Evolutionary conservation across 495 filamentous ascomycete species (phyloP), one percentile per base, ranked within the genome.

Genomic region (Viridothelium virens): DNA sequence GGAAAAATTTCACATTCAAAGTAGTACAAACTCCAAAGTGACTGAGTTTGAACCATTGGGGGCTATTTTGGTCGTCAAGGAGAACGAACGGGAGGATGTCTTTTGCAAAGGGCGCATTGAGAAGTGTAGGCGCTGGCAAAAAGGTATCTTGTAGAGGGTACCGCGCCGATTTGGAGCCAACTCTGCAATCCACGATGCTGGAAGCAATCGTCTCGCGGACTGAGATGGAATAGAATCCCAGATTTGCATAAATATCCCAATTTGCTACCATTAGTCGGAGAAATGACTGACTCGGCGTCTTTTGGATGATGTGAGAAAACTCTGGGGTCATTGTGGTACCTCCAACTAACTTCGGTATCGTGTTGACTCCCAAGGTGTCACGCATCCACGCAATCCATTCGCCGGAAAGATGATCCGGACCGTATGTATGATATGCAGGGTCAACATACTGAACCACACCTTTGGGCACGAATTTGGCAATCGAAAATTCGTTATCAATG

Each of bases 41-140:
- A 46, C n/a, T 41, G 44, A 67, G 59, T 2, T 67, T 63, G 11
- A 48, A 3, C 65, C 65, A 67, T 38, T 34, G 36, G 18, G 7
- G 2, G 47, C 63, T 31, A n/a, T 46, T 61, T 18, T 36, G 37
- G 18, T 63, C 56, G 12, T 34, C 44, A 18, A 67, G 39, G 34
- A 37, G 56, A 9, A 67, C 16, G 39, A 67, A 59, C 3, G 53
- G 56, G 18, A 59, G 33, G 33, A 63, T 59, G 5, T 67, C 38
- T 11, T 44, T 44, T 2, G 65, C 65, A 18, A 66, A 50, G 9
- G 47, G 48, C 14, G 7, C 53, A 36, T 61, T 36, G 38, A 38
- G 14, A 47, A 59, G 25, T 31, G 14, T 33, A 18, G 59, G 18
- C 3, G 10, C 2, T 5, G 65, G 56, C 16, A 63, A n/a, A 31